A percentile compares a stretch with the other conserved stretches of the same genome.
Conservation (phyloP, 306 rosid genomes). For the Casuarina glauca region DNA sequence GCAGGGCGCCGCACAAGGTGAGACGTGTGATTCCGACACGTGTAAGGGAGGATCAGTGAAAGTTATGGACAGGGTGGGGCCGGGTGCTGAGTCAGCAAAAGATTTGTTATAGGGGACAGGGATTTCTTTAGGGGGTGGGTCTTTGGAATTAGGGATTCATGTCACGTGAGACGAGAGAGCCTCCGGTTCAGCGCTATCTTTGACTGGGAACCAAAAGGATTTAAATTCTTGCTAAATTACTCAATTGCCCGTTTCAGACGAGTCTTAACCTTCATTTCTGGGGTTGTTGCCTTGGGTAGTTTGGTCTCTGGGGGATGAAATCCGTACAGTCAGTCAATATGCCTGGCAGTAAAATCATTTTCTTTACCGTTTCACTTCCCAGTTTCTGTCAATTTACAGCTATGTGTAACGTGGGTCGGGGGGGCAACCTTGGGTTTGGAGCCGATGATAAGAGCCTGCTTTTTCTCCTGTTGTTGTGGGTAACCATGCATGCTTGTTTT, state of each 20-base stretch:
- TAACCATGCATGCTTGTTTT: conserved; percentile 25
- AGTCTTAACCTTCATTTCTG: conserved; percentile 1
- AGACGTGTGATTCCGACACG: conserved; percentile 2
- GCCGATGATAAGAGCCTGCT: conserved; percentile 13
- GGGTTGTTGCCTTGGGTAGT: neutral
- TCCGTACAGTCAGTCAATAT: conserved; percentile 10
- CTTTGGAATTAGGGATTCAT: conserved; percentile 30
- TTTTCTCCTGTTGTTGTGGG: neutral
- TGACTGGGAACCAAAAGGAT: conserved; percentile 43
- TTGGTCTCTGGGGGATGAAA: neutral
- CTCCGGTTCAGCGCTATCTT: conserved; percentile 14
- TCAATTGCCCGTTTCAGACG: conserved; percentile 23
- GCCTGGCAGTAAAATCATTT: neutral
- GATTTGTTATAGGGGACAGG: conserved; percentile 24
- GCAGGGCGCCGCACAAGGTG: conserved; percentile 30
- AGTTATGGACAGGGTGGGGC: conserved; percentile 25
- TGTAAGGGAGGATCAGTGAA: conserved; percentile 20
- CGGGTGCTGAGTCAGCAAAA: conserved; percentile 35
- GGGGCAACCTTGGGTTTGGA: conserved; percentile 43
- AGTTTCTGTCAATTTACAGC: conserved; percentile 18
- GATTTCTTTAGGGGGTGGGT: too few species aligned
- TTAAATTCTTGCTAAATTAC: neutral
- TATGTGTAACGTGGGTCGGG: conserved; percentile 33
- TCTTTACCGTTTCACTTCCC: conserved; percentile 25
- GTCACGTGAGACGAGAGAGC: conserved; percentile 67